phyloP scores from a whole-genome alignment of 768 basidiomycete genomes.

The Nidularia pulvinata region DNA sequence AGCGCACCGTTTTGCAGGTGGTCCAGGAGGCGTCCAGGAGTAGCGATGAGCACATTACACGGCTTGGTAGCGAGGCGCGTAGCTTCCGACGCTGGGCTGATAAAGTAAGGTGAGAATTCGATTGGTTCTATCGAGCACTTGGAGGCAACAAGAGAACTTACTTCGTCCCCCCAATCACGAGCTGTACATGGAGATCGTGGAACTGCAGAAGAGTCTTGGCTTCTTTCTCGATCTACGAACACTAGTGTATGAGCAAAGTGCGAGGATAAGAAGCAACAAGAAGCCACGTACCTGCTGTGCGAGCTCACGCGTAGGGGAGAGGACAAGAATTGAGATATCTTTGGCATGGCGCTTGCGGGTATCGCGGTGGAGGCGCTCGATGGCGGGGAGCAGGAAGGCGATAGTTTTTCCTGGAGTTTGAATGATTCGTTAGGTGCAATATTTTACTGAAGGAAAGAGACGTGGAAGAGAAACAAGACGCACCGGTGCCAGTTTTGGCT shows the following conservation, averaged over 20 bases:
- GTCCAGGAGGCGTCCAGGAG: slow-evolving; percentile 76
- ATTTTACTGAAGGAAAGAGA: neutral
- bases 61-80: slow-evolving; percentile 20
- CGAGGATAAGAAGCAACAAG: no score
- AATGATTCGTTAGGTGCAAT: neutral
- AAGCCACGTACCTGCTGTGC: slow-evolving; percentile 38
- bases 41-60: slow-evolving; percentile 65
- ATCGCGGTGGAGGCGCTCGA: slow-evolving; percentile 60
- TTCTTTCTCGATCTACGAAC: slow-evolving; percentile 53
- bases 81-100: slow-evolving; percentile 5
- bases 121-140: neutral
- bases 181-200: slow-evolving; percentile 39
- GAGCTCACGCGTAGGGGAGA: slow-evolving; percentile 76
- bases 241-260: no score
- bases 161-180: slow-evolving; percentile 60
- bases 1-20: slow-evolving; percentile 40
- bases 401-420: slow-evolving; percentile 56
- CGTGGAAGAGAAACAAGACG: slow-evolving; percentile 8
- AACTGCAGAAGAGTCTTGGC: slow-evolving; percentile 45
- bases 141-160: slow-evolving; percentile 10
- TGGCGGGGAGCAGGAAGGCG: slow-evolving; percentile 77
- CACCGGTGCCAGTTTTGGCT: slow-evolving; percentile 63
- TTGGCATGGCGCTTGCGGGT: slow-evolving; percentile 3
- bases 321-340: slow-evolving; percentile 56
- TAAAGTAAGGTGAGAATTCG: slow-evolving; percentile 7